Evolutionary conservation across 2,329 filamentous ascomycete genomes (phyloP).

Genomic region (Diaporthe citriasiana): DNA sequence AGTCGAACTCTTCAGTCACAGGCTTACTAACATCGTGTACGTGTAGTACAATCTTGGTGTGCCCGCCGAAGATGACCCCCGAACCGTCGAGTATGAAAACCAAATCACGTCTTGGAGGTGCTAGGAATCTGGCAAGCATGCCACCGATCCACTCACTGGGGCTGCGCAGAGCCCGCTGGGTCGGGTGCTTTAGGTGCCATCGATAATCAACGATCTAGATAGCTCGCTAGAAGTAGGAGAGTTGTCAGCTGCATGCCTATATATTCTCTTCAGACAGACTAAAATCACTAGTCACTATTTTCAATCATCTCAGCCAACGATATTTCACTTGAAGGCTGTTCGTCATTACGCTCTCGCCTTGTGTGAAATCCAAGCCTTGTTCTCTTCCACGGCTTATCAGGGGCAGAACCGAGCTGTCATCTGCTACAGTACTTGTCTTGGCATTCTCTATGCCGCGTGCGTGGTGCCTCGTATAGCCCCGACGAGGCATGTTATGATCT

Average conservation of each 20-base stretch:
- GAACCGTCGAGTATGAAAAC: conserved; percentile 13
- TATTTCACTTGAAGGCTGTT: too few relatives aligned
- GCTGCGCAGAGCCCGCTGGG: neutral
- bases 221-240: neutral
- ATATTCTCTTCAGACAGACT: neutral
- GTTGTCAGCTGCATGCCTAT: neutral
- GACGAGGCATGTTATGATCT: neutral
- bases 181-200: neutral
- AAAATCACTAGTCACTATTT: neutral
- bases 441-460: neutral
- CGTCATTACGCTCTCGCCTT: neutral
- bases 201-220: neutral
- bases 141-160: neutral
- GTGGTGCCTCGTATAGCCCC: neutral
- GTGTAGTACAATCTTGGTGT: conserved; percentile 8
- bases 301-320: too few relatives aligned
- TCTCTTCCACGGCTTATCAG: too few relatives aligned
- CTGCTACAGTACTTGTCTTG: neutral
- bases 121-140: neutral
- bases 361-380: neutral
- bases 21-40: neutral
- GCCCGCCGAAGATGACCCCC: neutral
- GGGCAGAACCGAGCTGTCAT: neutral
- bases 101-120: conserved; percentile 26
- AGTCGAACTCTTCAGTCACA: neutral